Conservation (phyloP, 495 filamentous ascomycete species). For the Platismatia glauca region DNA sequence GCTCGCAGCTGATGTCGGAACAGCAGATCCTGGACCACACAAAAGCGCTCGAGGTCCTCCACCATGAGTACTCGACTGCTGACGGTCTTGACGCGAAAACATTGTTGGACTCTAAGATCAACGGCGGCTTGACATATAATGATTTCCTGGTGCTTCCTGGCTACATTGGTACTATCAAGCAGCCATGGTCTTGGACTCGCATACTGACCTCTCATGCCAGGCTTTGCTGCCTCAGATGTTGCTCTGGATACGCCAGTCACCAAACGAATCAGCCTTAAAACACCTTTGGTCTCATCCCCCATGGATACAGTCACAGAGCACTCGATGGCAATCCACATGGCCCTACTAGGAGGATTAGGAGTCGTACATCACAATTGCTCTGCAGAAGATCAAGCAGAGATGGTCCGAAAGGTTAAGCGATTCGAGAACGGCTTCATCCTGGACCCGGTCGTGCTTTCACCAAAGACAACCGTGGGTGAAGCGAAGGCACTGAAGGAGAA, state of each 20-base stretch:
- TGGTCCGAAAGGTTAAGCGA: conserved; percentile 98
- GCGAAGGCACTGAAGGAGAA: conserved; percentile 88
- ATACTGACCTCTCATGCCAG: conserved; percentile 39
- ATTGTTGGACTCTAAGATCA: conserved; percentile 75
- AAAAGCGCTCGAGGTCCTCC: conserved; percentile 68
- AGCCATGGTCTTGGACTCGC: conserved; percentile 49
- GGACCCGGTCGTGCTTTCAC: conserved; percentile 87
- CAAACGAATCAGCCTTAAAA: conserved; percentile 87
- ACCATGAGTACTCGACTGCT: conserved; percentile 56
- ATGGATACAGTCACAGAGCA: conserved; percentile 99
- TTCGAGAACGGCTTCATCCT: conserved; percentile 99
- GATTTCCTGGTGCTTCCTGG: conserved; percentile 61
- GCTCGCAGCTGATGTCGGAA: conserved; percentile 33
- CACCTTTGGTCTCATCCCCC: conserved; percentile 88
- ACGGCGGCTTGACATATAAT: conserved; percentile 84
- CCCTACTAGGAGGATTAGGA: conserved; percentile 88
- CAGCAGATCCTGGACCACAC: conserved; percentile 45
- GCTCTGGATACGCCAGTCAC: conserved; percentile 83
- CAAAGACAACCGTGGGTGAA: conserved; percentile 80
- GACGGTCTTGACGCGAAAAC: conserved; percentile 82
- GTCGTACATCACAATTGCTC: conserved; percentile 99
- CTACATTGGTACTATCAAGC: conserved; percentile 56
- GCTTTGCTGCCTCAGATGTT: conserved; percentile 87
- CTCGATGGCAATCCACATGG: conserved; percentile 99
- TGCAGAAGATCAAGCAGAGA: conserved; percentile 87